Percentiles rank a stretch among this genome's conserved stretches.
phyloP scores from a whole-genome alignment of 2,329 filamentous ascomycete genomes.

The Monilinia fructigena region DNA sequence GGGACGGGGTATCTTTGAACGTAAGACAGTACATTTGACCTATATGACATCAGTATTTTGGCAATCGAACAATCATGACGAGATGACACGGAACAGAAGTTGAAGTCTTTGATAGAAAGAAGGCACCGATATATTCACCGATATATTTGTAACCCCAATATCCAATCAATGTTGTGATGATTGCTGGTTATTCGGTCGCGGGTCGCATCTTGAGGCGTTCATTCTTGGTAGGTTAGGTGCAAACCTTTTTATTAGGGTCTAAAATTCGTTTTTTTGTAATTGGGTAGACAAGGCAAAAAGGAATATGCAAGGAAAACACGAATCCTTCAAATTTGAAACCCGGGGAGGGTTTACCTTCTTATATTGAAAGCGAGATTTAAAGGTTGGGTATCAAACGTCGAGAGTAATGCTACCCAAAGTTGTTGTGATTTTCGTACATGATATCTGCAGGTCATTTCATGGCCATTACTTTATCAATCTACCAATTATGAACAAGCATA shows the following conservation, averaged over 20 bases:
- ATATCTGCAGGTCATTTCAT: conserved; percentile 15
- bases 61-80: background rate
- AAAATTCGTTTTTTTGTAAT: background rate
- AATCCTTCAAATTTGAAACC: background rate
- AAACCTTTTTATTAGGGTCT: conserved; percentile 8
- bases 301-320: conserved; percentile 14
- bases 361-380: background rate
- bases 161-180: conserved; percentile 1
- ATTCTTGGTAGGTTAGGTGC: background rate
- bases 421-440: conserved; percentile 17
- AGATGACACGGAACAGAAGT: background rate
- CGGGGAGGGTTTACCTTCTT: conserved; percentile 15
- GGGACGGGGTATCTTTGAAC: background rate
- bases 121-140: background rate
- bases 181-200: background rate
- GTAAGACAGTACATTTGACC: background rate
- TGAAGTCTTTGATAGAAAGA: background rate
- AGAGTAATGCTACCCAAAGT: conserved; percentile 19
- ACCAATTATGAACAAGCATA: conserved; percentile 1
- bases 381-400: conserved; percentile 19
- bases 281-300: conserved; percentile 12
- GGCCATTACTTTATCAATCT: background rate
- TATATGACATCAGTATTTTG: background rate
- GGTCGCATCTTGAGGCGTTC: background rate
- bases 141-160: background rate